Base-by-base conservation (phyloP, 495 filamentous ascomycete species). In the Aspergillus homomorphus region DNA sequence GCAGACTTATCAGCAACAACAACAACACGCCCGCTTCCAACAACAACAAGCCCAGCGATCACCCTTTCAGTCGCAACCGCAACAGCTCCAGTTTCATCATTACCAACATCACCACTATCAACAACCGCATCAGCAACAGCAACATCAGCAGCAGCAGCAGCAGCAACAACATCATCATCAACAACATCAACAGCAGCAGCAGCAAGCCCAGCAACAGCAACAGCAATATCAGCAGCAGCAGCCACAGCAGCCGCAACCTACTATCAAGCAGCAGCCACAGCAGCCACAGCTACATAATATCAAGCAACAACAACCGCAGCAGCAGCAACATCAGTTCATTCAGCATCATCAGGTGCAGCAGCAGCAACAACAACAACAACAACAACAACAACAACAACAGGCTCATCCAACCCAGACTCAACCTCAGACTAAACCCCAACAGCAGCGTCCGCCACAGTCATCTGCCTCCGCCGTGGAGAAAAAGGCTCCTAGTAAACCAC, bases 1-100 rank as follows among this genome's bases (percentile, higher is more conserved):
- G 20, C 45, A 57, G 54, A 33, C 24, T 9, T 18, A 48, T 1
- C 58, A 60, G 26, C 45, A 54, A 15, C 44, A 44, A 14, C 58
- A 61, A 38, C 53, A 59, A 15, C 51, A 43, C 28, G 26, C 66
- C 6, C 68, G 62, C 9, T 66, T 69, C 8, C 69, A 73, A 3
- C 67, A 71, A 6, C 67, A 70, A 23, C 71, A 70, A 14, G 71
- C 73, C 0, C 69, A 72, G 24, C 64, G 70, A 42, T 64, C 68
- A 0, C 70, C 70, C 4, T 67, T 69, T 22, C 67, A 71, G 21
- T 24, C 66, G 19, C 70, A 71, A 30, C 58, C 67, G 45, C 57
- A 59, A 30, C 62, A 71, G 22, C 65, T 63, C 20, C 64, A 70
- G 28, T 62, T 63, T 9, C 70, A 72, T 19, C 64, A 69, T 41